A percentile compares a stretch with the other conserved stretches of the same genome.
phyloP scores from a whole-genome alignment of 2,329 filamentous ascomycete genomes.

The Trichoderma semiorbis region DNA sequence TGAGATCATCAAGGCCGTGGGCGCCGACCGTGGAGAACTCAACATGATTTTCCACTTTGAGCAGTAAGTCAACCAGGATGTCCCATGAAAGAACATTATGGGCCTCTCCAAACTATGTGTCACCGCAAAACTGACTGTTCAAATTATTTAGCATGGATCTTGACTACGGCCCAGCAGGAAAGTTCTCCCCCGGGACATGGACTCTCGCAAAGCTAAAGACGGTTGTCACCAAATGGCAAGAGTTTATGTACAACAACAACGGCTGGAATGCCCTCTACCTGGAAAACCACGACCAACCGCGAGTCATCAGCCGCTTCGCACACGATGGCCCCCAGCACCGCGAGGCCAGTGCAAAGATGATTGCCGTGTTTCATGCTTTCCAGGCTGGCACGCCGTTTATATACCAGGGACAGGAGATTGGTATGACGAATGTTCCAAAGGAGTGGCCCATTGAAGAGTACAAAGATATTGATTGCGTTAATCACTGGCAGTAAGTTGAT shows the following conservation, averaged over 20 bases:
- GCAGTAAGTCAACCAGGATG: constrained; percentile 37
- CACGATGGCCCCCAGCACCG: constrained; percentile 49
- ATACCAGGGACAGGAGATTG: constrained; percentile 69
- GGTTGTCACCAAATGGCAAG: constrained; percentile 56
- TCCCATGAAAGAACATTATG: background rate
- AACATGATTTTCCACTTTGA: constrained; percentile 75
- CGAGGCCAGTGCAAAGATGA: constrained; percentile 53
- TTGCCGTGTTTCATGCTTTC: constrained; percentile 54
- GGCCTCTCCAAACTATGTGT: background rate
- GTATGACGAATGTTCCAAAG: constrained; percentile 61
- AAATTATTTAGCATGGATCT: constrained; percentile 42
- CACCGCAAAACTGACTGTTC: background rate
- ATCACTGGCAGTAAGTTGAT: constrained; percentile 43
- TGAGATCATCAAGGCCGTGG: constrained; percentile 48
- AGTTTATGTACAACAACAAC: constrained; percentile 54
- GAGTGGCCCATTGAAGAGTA: constrained; percentile 63
- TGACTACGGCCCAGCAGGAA: constrained; percentile 44
- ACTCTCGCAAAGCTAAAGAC: constrained; percentile 49
- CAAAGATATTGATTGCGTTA: constrained; percentile 62
- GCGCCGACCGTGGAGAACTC: constrained; percentile 55
- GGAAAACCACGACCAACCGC: constrained; percentile 64
- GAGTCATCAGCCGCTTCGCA: constrained; percentile 55
- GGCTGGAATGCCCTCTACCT: constrained; percentile 65
- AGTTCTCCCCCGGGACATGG: constrained; percentile 43
- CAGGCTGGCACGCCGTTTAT: constrained; percentile 63